phyloP scores from a whole-genome alignment of 306 rosid species.

The Rosa lucieae region DNA sequence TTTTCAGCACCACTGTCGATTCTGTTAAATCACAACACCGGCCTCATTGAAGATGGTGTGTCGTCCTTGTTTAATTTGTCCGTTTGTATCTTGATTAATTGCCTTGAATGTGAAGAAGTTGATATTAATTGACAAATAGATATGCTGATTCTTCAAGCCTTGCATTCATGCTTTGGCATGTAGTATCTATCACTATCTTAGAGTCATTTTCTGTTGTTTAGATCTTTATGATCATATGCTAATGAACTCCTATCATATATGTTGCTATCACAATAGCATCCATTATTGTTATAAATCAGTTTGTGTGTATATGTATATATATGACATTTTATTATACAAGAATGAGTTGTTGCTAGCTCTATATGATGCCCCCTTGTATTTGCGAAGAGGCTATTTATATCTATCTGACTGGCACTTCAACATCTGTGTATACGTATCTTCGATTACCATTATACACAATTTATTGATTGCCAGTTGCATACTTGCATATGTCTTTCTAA shows the following conservation, averaged over 20 bases:
- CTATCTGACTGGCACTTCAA: neutral
- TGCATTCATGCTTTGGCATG: conserved; percentile 8
- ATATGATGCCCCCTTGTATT: neutral
- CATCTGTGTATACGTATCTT: neutral
- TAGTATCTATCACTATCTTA: conserved; percentile 7
- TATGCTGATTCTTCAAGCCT: conserved; percentile 4
- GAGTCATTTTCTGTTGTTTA: conserved; percentile 11
- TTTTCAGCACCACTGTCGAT: neutral
- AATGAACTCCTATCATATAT: neutral
- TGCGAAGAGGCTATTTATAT: neutral
- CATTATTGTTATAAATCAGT: neutral
- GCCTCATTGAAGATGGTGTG: neutral
- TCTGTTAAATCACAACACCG: neutral
- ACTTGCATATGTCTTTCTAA: neutral
- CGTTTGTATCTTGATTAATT: neutral
- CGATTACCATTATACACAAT: neutral
- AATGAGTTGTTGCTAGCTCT: neutral
- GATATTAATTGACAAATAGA: neutral
- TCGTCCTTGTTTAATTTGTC: neutral
- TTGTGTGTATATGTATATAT: neutral
- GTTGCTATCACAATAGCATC: conserved; percentile 1
- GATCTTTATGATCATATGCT: conserved; percentile 8
- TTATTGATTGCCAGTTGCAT: neutral
- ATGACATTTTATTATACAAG: neutral
- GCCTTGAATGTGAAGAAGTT: conserved; percentile 1